Evolutionary conservation across 805 yeast species (phyloP), one percentile per base, ranked within the genome.

Genomic region (Diddensiella santjacobensis): DNA sequence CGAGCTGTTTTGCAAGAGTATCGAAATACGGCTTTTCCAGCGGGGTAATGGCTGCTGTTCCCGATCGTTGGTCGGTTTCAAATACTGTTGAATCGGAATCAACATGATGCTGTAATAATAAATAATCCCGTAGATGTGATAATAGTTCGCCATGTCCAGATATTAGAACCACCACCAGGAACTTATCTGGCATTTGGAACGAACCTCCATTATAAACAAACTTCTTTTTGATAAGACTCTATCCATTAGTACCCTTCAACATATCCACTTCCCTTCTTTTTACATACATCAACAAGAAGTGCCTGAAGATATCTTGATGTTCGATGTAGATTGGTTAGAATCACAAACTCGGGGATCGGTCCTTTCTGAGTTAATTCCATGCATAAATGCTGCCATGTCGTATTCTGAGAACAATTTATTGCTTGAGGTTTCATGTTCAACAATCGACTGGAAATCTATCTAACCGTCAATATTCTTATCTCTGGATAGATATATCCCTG

Each of bases 51-150:
- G 15, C 38, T 8, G 38, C 44, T 13, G 13, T 43, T 41, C 42
- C 17, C 13, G 42, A n/a, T n/a, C 11, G 42, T 15, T 41, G 33
- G 17, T 26, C 13, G 11, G 11, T 8, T 5, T 17, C 13, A 18
- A 22, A 22, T 18, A 43, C 18, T 11, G 10, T 36, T 22, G 47
- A 18, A 13, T 31, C 45, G 10, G 20, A 10, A 17, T 49, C 50
- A 15, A 30, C 42, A n/a, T 24, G 22, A 35, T 49, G 52, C 39
- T 46, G 46, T 18, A 51, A 29, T 15, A 51, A 41, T 19, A 51
- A 22, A 19, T 45, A 45, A 40, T 51, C 54, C 4, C 52, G 48
- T 22, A 51, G 39, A 44, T 51, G 52, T 18, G 11, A 19, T 13
- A n/a, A 11, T 18, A 51, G 22, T 11, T 35, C 47, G 11, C 20